Evolutionary conservation across 2,329 filamentous ascomycete species (phyloP), one percentile per base, ranked within the genome.

Genomic region (Phaeophleospora eucalypticola): DNA sequence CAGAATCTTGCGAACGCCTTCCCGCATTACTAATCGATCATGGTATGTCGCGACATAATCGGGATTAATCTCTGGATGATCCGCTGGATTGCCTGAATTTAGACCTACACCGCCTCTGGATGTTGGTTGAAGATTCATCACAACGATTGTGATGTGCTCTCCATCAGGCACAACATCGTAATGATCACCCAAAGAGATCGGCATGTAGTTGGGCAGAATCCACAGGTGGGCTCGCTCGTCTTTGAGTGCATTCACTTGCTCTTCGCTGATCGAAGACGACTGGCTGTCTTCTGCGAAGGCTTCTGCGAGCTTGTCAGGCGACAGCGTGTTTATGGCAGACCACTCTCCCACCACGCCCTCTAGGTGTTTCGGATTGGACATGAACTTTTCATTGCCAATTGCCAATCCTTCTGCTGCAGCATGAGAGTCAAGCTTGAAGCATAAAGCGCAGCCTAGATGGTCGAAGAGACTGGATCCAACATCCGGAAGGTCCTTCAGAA

Each of bases 381-480:
- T 45, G 41, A 49, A 49, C 7, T 45, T 41, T n/a, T 40, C 10
- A 15, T 19, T 21, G 15, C 46, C 46, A 4, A 49, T 14, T n/a
- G 41, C 46, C 4, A 41, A 35, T 16, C 41, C 36, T 58, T 57
- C 16, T 55, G 48, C 39, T 58, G 61, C 24, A 12, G 24, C 24
- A 7, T 29, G 6, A 12, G 24, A 12, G 6, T 29, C 24, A n/a
- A 45, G 36, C 43, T 45, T 45, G 10, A 27, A 45, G 7, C 36
- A 38, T 16, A 40, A 17, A 4, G 27, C 29, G 10, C 8, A 14
- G 21, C 39, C 37, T 17, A 41, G 32, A 60, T 83, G 80, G 58
- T 83, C 80, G 54, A 79, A 70, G 21, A 82, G 69, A 62, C 82
- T 82, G 65, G 80, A 75, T 45, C 80, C 80, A 9, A 83, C 79